phyloP scores from a whole-genome alignment of 345 rosid species.

The Nasturtium officinale region DNA sequence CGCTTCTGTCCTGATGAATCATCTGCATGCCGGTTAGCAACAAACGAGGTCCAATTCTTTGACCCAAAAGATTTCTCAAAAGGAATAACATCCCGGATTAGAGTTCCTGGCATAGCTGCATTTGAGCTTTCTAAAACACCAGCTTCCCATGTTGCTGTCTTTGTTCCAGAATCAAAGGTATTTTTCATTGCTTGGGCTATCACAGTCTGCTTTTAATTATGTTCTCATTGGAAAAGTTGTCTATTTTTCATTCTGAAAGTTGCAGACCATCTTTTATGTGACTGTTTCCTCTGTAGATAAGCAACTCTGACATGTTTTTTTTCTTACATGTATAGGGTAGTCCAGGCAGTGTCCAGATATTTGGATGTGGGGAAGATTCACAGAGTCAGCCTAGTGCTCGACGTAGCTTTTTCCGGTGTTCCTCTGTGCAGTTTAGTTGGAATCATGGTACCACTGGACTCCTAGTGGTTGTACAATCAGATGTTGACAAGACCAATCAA shows the following conservation, averaged over 20 bases:
- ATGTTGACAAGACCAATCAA: conserved; percentile 95
- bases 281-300: not conserved
- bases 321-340: conserved; percentile 58
- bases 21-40: conserved; percentile 79
- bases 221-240: not conserved
- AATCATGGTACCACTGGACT: conserved; percentile 88
- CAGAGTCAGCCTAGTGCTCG: conserved; percentile 82
- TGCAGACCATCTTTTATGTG: not conserved
- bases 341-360: conserved; percentile 95
- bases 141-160: conserved; percentile 83
- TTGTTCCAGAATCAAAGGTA: conserved; percentile 95
- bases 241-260: conserved; percentile 11
- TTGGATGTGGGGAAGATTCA: conserved; percentile 59
- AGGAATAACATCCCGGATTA: conserved; percentile 64
- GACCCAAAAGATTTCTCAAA: conserved; percentile 79
- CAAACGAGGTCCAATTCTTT: conserved; percentile 90
- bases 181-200: conserved; percentile 29
- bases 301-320: conserved; percentile 26
- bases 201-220: not conserved
- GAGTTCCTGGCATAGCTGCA: conserved; percentile 78
- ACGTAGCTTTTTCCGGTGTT: conserved; percentile 83
- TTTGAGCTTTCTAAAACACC: conserved; percentile 81
- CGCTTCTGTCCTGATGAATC: conserved; percentile 79
- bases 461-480: conserved; percentile 78
- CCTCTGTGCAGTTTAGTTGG: conserved; percentile 85